Conservation (phyloP, 2,329 filamentous ascomycete genomes). For the Colletotrichum liriopes region DNA sequence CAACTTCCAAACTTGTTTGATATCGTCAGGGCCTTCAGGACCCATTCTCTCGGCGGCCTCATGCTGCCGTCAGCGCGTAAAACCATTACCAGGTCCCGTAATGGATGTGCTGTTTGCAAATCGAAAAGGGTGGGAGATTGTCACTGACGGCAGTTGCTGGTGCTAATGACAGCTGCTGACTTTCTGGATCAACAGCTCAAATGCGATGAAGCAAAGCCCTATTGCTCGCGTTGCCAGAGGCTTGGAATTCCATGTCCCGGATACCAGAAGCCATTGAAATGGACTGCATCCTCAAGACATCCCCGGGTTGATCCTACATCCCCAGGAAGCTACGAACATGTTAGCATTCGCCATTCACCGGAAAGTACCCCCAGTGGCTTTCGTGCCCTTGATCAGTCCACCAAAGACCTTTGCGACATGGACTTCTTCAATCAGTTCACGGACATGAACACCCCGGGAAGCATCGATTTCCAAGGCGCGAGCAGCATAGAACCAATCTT, state of each 20-base stretch:
- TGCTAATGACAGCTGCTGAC: not conserved
- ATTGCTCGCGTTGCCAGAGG: slow-evolving; percentile 21
- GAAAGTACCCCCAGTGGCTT: too few relatives aligned
- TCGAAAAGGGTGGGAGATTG: slow-evolving; percentile 15
- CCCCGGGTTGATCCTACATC: not conserved
- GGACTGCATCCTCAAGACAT: slow-evolving; percentile 5
- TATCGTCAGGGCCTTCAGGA: too few relatives aligned
- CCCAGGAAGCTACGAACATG: not conserved
- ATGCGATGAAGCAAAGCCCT: slow-evolving; percentile 27
- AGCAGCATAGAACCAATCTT: not conserved
- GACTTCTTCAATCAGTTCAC: slow-evolving; percentile 13
- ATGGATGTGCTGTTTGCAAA: slow-evolving; percentile 35
- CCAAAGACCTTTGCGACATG: not conserved
- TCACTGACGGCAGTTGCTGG: not conserved
- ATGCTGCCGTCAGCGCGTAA: slow-evolving; percentile 14
- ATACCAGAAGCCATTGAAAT: slow-evolving; percentile 17
- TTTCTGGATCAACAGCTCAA: not conserved
- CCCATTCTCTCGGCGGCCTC: too few relatives aligned
- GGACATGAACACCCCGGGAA: not conserved
- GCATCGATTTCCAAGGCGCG: not conserved
- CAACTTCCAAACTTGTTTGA: not conserved
- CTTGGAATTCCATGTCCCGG: slow-evolving; percentile 26
- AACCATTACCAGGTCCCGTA: slow-evolving; percentile 25
- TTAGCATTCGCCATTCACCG: not conserved
- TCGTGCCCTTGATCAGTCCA: not conserved